Base-by-base conservation (phyloP, 2,329 filamentous ascomycete species). In the Nothopassalora personata region DNA sequence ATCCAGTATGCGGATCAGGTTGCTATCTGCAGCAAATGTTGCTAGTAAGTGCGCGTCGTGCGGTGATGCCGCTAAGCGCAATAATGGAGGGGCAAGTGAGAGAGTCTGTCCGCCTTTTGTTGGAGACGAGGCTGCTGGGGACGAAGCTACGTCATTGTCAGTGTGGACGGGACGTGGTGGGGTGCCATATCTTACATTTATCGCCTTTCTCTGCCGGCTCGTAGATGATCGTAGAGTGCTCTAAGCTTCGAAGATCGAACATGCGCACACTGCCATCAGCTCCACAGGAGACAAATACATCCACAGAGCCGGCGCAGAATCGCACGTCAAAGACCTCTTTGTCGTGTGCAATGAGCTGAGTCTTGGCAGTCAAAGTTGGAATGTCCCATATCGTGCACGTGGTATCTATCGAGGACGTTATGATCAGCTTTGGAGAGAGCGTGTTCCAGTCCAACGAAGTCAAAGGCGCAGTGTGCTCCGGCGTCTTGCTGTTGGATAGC, bases 341-440 rank as follows among this genome's bases (percentile, higher is more conserved):
- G 77, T 99, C 94, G 74, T 99, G 94, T 19, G 94, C 94, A 75
- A 99, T 99, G 49, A 99, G 80, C 74, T 99, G 94, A 1, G 94
- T 99, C 77, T 99, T 99, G 54, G 94, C 94, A 0, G 94, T 99
- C 63, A 99, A 80, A 0, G 94, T 97, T 3, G 94, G 94, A 57
- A 99, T 99, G 73, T 99, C 94, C 94, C 94, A 99, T 66, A 99
- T 99, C 4, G 94, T 99, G 77, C 94, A 99, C 5, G 94, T 99
- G 1, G 94, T 99, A 72, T 99, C 94, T 70, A 99, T 99, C 73
- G 92, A 97, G 3, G 92, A 97, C 0, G 94, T 99, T 70, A 99
- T 99, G 71, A 99, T 99, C 56, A 99, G 80, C 73, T 93, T 97
- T 0, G 94, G 94, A 27, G 91, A 96, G 54, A 99, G 88, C 1